Conservation (phyloP, 306 rosid species). For the Astragalus glycyphyllos region DNA sequence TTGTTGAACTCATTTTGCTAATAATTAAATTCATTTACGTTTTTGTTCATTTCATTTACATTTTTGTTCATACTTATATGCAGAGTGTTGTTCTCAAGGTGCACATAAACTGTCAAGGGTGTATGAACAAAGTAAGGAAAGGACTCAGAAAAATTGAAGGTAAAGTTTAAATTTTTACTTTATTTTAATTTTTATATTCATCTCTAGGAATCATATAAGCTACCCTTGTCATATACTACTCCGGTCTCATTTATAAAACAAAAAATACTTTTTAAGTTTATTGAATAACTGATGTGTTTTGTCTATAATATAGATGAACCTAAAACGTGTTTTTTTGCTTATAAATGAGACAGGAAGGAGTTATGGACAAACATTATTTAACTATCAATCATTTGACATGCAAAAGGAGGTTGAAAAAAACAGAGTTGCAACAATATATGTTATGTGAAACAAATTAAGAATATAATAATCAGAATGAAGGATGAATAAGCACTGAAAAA, state of each 20-base stretch:
- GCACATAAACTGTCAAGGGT: constrained; percentile 68
- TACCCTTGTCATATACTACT: not conserved
- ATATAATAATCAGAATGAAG: not conserved
- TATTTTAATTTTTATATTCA: not conserved
- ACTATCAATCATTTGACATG: no score
- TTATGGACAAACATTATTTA: no score
- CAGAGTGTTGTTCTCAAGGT: constrained; percentile 62
- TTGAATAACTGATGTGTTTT: no score
- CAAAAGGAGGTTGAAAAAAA: no score
- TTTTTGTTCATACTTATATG: constrained; percentile 1
- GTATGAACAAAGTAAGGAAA: constrained; percentile 54
- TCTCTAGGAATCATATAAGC: constrained; percentile 11
- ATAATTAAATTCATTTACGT: constrained; percentile 2
- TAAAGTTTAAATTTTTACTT: constrained; percentile 11
- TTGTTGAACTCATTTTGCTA: not conserved
- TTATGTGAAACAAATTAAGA: not conserved
- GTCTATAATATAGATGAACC: no score
- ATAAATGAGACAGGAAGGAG: no score
- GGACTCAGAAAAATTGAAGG: constrained; percentile 61
- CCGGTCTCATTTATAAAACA: no score
- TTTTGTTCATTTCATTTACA: not conserved
- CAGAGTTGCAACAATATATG: not conserved
- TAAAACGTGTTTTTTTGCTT: no score
- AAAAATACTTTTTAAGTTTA: no score
- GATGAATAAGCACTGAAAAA: not conserved